Base-by-base conservation (phyloP, 768 basidiomycete genomes). In the Imleria badia region DNA sequence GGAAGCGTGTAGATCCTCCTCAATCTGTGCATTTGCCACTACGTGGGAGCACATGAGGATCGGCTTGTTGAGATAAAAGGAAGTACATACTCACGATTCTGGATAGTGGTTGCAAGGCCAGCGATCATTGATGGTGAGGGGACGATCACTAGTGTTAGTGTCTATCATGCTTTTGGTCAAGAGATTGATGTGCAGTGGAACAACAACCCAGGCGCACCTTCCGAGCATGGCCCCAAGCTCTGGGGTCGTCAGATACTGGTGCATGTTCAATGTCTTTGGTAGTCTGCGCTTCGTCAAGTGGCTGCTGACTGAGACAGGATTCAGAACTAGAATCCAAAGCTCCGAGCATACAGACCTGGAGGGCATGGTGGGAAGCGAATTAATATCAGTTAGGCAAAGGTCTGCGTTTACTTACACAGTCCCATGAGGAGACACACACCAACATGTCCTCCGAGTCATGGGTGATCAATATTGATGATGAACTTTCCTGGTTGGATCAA, bases 11-110 rank as follows among this genome's bases (percentile, higher is more conserved):
- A 93, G 73, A 26, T 85, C 75, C 3, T 65, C 60, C 59, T 86
- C 78, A 70, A 90, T 86, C 51, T 85, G 75, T 29, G 81, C 72
- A 19, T 90, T 86, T 6, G 87, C 84, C 42, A 89, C 89, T 91
- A 54, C 15, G 22, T 22, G 14, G 36, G 13, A 48, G 35, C 6
- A 31, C 4, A 6, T 30, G 14, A 42, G n/a, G 4, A 38, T 23
- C 14, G 11, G 12, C 26, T n/a, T n/a, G 2, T n/a, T 3, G 4
- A 40, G 44, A 48, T 12, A 41, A 30, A 40, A n/a, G 15, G 20
- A 29, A 23, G 9, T 26, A n/a, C n/a, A n/a, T n/a, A 22, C 63
- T 57, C 40, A 71, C 67, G 68, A 50, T 71, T 69, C 35, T 69
- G 68, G 48, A 58, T 52, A 13, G 58, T 69, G 8, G 56, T 56